Evolutionary conservation across 225 moss, liverwort and hornwort genomes (phyloP).

Genomic region (Anthoceros angustus): DNA sequence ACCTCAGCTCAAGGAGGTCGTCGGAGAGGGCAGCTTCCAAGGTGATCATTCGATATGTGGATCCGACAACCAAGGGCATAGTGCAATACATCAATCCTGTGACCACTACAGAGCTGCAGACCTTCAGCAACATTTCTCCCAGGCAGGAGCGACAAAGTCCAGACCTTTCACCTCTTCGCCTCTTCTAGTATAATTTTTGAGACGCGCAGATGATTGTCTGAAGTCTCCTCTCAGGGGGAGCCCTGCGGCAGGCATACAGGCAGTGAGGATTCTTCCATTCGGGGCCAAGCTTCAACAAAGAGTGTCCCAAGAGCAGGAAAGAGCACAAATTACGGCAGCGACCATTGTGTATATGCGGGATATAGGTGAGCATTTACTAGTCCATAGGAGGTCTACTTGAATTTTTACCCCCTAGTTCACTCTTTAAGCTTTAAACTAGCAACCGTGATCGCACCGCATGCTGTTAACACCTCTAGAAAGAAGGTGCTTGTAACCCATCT

Average conservation of each 20-base stretch:
- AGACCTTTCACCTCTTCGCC: slow-evolving; percentile 2
- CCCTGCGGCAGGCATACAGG: neutral
- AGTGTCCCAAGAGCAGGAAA: neutral
- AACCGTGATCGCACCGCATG: neutral
- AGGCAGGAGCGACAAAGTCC: neutral
- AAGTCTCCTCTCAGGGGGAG: neutral
- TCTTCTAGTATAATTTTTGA: slow-evolving; percentile 3
- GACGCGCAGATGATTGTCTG: slow-evolving; percentile 3
- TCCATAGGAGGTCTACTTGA: neutral
- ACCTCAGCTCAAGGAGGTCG: slow-evolving; percentile 5
- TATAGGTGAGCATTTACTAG: slow-evolving; percentile 1
- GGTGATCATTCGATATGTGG: neutral
- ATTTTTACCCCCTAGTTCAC: neutral
- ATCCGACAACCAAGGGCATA: slow-evolving; percentile 1
- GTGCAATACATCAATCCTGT: slow-evolving; percentile 2
- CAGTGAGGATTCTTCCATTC: neutral
- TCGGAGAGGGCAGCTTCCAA: slow-evolving; percentile 2
- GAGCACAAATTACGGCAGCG: neutral
- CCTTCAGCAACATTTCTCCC: neutral
- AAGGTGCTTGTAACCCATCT: no score
- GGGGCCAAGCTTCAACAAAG: neutral
- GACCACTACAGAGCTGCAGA: neutral
- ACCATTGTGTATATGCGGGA: slow-evolving; percentile 1
- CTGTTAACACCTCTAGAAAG: neutral
- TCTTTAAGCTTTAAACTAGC: neutral